A percentile compares a stretch with the other conserved stretches of the same genome.
Conservation (phyloP, 2,329 filamentous ascomycete genomes). For the Trichoderma sp. region DNA sequence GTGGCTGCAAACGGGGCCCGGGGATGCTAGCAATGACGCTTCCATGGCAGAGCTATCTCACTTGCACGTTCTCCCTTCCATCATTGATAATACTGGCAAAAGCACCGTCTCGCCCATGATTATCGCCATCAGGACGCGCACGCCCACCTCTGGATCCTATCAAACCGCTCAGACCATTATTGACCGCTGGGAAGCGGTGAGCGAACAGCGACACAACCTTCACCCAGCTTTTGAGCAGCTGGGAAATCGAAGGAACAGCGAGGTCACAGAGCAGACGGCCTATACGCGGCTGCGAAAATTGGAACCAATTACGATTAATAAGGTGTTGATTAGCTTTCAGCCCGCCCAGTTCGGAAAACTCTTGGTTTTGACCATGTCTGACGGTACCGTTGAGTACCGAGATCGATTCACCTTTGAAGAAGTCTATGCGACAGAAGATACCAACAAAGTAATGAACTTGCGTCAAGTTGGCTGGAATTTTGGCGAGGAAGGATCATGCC, state of each 20-base stretch:
- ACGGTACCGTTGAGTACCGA: conserved; percentile 77
- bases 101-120: conserved; percentile 59
- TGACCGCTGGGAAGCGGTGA: conserved; percentile 72
- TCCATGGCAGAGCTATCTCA: conserved; percentile 66
- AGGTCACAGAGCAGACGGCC: conserved; percentile 34
- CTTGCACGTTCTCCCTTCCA: conserved; percentile 68
- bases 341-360: conserved; percentile 68
- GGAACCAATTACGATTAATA: conserved; percentile 67
- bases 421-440: conserved; percentile 61
- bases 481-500: conserved; percentile 59
- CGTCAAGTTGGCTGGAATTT: conserved; percentile 77
- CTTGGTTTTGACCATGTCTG: conserved; percentile 70
- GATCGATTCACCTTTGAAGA: conserved; percentile 71
- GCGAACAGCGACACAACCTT: conserved; percentile 64
- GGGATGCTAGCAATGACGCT: conserved; percentile 44
- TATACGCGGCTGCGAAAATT: conserved; percentile 56
- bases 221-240: conserved; percentile 78
- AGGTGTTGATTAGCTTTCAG: conserved; percentile 67
- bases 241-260: conserved; percentile 57
- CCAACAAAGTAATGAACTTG: conserved; percentile 65
- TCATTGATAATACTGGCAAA: conserved; percentile 58
- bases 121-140: conserved; percentile 67
- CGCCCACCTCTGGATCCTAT: conserved; percentile 52
- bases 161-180: conserved; percentile 71
- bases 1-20: conserved; percentile 51